A percentile compares a stretch with the other conserved stretches of the same genome.
Conservation (phyloP, 257 asterid genomes). For the Buddleja alternifolia region DNA sequence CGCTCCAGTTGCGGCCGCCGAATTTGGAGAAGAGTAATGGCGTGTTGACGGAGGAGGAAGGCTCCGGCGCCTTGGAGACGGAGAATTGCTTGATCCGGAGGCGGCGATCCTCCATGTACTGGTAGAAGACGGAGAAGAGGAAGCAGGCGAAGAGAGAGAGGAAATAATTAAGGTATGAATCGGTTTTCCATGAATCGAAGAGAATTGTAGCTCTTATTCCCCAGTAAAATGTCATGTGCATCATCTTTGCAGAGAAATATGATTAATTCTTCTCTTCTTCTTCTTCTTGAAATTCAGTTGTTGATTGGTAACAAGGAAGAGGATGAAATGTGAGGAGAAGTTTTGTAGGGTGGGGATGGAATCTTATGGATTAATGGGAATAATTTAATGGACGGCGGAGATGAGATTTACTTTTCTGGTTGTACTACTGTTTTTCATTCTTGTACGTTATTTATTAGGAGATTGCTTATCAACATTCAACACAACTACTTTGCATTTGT, state of each 20-base stretch:
- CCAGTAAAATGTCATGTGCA: conserved; percentile 99
- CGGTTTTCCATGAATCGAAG: conserved; percentile 87
- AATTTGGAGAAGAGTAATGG: conserved; percentile 52
- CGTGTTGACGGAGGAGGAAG: conserved; percentile 27
- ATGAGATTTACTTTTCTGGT: too few species aligned
- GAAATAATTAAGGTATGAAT: conserved; percentile 70
- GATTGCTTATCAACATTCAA: too few species aligned
- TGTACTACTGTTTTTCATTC: too few species aligned
- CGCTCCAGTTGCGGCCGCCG: conserved; percentile 28
- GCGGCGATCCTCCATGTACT: conserved; percentile 86
- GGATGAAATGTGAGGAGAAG: too few species aligned
- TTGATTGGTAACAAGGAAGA: too few species aligned
- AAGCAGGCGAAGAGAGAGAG: conserved; percentile 67
- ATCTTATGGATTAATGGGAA: too few species aligned
- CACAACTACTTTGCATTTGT: too few species aligned
- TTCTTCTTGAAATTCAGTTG: too few species aligned
- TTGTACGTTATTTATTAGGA: too few species aligned
- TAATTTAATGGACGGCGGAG: too few species aligned
- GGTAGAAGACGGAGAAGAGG: conserved; percentile 72
- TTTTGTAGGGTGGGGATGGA: too few species aligned
- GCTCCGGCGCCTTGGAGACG: conserved; percentile 12
- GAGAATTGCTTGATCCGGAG: conserved; percentile 55
- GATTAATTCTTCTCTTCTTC: background rate
- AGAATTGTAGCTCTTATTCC: conserved; percentile 73
- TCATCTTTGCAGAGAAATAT: conserved; percentile 52